phyloP scores from a whole-genome alignment of 2,329 filamentous ascomycete species.

The Graphilbum fragrans region DNA sequence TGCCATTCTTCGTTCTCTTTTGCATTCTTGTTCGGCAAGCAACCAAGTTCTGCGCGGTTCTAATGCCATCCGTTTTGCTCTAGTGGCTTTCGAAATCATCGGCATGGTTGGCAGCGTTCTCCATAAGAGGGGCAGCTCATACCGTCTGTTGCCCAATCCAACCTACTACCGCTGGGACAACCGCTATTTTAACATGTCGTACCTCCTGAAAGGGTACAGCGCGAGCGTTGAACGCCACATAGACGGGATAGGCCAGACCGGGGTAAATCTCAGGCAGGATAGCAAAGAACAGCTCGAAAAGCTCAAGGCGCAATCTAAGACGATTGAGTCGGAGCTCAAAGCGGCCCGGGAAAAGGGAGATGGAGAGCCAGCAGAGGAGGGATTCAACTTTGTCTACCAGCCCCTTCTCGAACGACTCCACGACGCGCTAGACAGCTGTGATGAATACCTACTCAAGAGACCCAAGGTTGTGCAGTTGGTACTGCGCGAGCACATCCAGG shows the following conservation, averaged over 20 bases:
- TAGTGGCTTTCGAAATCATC: conserved; percentile 44
- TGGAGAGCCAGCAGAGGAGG: not conserved
- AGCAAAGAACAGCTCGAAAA: conserved; percentile 4
- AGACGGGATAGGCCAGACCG: too few relatives aligned
- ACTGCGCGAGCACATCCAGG: conserved; percentile 36
- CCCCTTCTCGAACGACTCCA: conserved; percentile 26
- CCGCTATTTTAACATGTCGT: conserved; percentile 29
- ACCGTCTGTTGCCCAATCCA: conserved; percentile 44
- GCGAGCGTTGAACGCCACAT: too few relatives aligned
- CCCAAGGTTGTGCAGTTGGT: conserved; percentile 29
- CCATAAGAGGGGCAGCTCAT: conserved; percentile 35
- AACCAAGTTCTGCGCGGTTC: too few relatives aligned
- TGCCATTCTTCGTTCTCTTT: not conserved
- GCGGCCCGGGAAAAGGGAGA: conserved; percentile 2
- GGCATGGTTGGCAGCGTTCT: conserved; percentile 43
- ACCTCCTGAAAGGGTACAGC: conserved; percentile 27
- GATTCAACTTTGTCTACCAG: conserved; percentile 17
- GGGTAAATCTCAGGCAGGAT: too few relatives aligned
- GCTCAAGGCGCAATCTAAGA: conserved; percentile 5
- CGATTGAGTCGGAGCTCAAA: not conserved
- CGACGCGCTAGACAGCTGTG: conserved; percentile 26
- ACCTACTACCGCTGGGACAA: conserved; percentile 42
- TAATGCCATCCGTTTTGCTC: not conserved
- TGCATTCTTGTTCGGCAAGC: too few relatives aligned
- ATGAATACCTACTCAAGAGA: conserved; percentile 25